Percentiles rank a stretch among this genome's conserved stretches.
Conservation (phyloP, 352 stramenopile species). For the Globisporangium cylindrosporum region DNA sequence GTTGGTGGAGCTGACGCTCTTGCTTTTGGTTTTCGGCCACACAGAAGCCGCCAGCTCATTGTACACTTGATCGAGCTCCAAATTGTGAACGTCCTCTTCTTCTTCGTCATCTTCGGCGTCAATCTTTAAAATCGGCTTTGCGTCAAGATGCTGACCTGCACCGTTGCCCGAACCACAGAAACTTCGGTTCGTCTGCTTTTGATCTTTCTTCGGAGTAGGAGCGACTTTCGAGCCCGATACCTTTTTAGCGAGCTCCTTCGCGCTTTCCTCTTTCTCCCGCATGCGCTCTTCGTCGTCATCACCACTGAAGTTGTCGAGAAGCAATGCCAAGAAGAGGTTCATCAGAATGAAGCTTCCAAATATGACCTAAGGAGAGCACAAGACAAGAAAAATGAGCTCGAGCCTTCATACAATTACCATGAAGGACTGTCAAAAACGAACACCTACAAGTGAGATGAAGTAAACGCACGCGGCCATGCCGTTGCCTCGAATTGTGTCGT, state of each 20-base stretch:
- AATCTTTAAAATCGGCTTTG: conserved; percentile 7
- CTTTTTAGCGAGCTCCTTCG: conserved; percentile 44
- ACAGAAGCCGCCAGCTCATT: conserved; percentile 16
- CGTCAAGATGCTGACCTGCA: conserved; percentile 5
- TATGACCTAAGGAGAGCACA: conserved; percentile 46
- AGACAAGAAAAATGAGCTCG: not conserved
- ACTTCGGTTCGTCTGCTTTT: conserved; percentile 14
- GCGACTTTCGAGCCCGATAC: conserved; percentile 65
- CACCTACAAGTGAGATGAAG: conserved; percentile 78
- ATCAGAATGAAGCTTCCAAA: conserved; percentile 92
- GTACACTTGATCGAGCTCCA: conserved; percentile 22
- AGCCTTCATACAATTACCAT: not conserved
- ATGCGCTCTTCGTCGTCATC: conserved; percentile 46
- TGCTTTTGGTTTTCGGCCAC: not conserved
- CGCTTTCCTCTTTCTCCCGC: conserved; percentile 49
- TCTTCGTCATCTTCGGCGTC: conserved; percentile 36
- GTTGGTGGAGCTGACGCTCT: not conserved
- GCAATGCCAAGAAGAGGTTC: conserved; percentile 93
- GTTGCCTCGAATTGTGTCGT: conserved; percentile 87
- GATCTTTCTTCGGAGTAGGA: conserved; percentile 20
- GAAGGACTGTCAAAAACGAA: not conserved
- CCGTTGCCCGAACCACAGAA: conserved; percentile 14
- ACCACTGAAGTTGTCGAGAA: conserved; percentile 89
- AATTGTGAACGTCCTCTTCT: conserved; percentile 32
- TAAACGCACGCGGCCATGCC: conserved; percentile 68